These are phyloP conservation scores for Podosphaera leucotricha DNA, from an alignment of 2,329 filamentous ascomycete genomes.

Conservation along the genomic window DNA sequence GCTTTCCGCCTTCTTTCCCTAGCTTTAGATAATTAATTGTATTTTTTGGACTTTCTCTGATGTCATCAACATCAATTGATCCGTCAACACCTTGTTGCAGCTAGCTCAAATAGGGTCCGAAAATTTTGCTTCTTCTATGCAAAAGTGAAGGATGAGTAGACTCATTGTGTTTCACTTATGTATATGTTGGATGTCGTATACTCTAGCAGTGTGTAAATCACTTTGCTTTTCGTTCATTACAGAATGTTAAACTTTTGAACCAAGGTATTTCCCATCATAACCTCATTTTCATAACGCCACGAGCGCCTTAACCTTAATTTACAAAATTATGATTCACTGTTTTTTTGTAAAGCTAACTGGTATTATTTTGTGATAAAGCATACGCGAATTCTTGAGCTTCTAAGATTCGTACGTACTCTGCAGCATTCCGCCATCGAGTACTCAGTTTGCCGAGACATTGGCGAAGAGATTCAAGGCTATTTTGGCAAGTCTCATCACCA, in stretches of 20 bases:
- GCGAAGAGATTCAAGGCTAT: constrained; percentile 14
- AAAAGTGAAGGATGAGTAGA: no score
- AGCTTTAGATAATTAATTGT: no score
- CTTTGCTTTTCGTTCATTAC: not conserved
- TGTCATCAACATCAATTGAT: no score
- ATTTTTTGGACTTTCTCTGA: no score
- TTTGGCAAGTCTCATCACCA: constrained; percentile 14
- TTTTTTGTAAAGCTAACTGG: not conserved
- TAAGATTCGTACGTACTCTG: constrained; percentile 18
- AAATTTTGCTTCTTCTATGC: no score
- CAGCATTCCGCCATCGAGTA: constrained; percentile 17
- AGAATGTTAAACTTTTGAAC: not conserved
- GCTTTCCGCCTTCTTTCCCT: no score
- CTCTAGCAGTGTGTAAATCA: not conserved
- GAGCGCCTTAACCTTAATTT: not conserved
- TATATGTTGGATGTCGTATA: no score
- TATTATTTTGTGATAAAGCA: constrained; percentile 2
- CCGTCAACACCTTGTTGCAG: no score
- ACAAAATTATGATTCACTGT: not conserved
- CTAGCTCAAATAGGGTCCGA: no score
- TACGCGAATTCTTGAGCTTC: constrained; percentile 17
- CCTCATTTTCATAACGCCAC: not conserved
- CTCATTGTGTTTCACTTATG: no score
- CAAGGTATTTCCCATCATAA: not conserved
- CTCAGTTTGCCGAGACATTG: constrained; percentile 14